Percentiles rank a stretch among this genome's conserved stretches.
Conservation (phyloP, 345 rosid species). For the Noccaea caerulescens region DNA sequence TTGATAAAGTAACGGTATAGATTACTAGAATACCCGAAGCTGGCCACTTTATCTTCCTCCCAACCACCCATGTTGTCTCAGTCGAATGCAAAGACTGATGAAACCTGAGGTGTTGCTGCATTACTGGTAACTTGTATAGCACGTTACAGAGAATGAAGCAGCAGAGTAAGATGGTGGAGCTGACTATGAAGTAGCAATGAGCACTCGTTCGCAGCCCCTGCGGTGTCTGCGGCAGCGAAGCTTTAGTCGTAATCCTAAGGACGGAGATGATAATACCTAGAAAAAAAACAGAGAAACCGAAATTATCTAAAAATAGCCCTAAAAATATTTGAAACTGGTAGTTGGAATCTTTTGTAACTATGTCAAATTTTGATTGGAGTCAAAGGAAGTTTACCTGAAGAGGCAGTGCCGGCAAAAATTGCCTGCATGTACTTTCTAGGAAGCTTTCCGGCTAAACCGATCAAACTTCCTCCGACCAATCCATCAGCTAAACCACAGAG, state of each 20-base stretch:
- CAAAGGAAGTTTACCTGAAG: slow-evolving; percentile 64
- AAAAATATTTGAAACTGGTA: too few relatives aligned
- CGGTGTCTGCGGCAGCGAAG: slow-evolving; percentile 72
- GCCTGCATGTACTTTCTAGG: slow-evolving; percentile 96
- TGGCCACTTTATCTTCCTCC: slow-evolving; percentile 62
- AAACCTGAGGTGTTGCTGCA: slow-evolving; percentile 56
- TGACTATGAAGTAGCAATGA: slow-evolving; percentile 76
- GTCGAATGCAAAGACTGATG: slow-evolving; percentile 42
- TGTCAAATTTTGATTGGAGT: not conserved
- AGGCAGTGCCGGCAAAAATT: slow-evolving; percentile 91
- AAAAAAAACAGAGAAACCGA: not conserved
- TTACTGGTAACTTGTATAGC: slow-evolving; percentile 69
- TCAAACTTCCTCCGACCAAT: slow-evolving; percentile 79
- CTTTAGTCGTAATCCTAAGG: slow-evolving; percentile 82
- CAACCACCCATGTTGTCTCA: slow-evolving; percentile 53
- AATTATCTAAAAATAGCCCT: too few relatives aligned
- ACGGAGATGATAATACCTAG: slow-evolving; percentile 77
- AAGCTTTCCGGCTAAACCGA: slow-evolving; percentile 86
- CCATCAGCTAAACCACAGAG: slow-evolving; percentile 91
- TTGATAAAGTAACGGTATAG: slow-evolving; percentile 74
- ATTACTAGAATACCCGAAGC: slow-evolving; percentile 63
- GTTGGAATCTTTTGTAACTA: not conserved
- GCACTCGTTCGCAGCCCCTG: slow-evolving; percentile 76
- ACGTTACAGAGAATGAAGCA: slow-evolving; percentile 72
- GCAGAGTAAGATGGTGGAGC: slow-evolving; percentile 58